Evolutionary conservation across 495 filamentous ascomycete genomes (phyloP), one percentile per base, ranked within the genome.

Genomic region (Aspergillus baeticus): DNA sequence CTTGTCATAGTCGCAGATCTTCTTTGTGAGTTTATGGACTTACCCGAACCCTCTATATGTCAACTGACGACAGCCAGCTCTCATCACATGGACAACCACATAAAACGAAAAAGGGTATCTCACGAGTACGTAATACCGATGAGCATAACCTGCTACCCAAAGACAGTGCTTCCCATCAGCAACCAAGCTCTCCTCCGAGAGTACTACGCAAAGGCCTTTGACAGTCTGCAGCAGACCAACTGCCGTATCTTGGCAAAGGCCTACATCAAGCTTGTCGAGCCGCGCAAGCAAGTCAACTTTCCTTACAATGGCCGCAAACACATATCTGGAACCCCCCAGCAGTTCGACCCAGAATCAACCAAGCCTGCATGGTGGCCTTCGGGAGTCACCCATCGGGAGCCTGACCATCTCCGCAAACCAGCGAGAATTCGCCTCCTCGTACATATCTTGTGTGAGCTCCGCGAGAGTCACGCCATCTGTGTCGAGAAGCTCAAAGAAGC

Each of bases 331-430:
- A 52, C 52, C 10, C 64, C 71, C 10, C 64, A 70, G 35, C 71
- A 74, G 44, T 57, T 74, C 4, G 65, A 73, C 18, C 73, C 74
- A 7, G 72, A 76, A 44, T 57, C 64, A 44, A 77, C 73, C 2
- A 77, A 73, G 57, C 91, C 91, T 4, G 77, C 77, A 10, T 94
- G 91, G 90, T 95, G 90, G 90, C 90, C 90, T 0, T 71, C 74
- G 34, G 73, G 77, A 8, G 80, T 82, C 20, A 77, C 79, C 21
- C 89, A 92, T 62, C 84, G 81, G 48, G 90, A 94, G 68, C 90
- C 90, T 0, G 89, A 94, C 58, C 90, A 96, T 69, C 68, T 90
- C 35, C 79, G 77, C 57, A 93, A 87, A 69, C 77, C 79, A 54
- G 85, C 89, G 62, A 77, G 86, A 7, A 77, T 87, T 15, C 68